Evolutionary conservation across 1,284 basidiomycete genomes (phyloP).

Genomic region (Cutaneotrichosporon arboriforme): DNA sequence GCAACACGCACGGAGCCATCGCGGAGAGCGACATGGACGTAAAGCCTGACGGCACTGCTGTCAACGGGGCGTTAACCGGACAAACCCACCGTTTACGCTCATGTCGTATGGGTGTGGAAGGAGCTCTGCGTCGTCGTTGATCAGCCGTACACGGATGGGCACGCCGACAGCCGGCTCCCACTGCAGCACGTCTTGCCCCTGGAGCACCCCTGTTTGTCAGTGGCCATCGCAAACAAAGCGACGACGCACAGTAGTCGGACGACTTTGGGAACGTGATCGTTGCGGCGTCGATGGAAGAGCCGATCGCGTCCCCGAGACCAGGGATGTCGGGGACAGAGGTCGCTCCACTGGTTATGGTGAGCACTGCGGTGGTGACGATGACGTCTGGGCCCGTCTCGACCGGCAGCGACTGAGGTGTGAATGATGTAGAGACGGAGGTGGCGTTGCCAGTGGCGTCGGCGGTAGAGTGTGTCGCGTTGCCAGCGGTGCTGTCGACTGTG

Average conservation of each 20-base stretch:
- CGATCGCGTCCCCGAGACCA: no score
- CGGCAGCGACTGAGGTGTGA: no score
- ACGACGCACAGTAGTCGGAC: slow-evolving; percentile 2
- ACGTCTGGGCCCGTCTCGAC: no score
- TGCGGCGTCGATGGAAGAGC: background rate
- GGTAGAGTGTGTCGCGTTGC: no score
- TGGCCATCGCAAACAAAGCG: background rate
- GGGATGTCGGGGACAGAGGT: no score
- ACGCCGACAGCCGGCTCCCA: slow-evolving; percentile 7
- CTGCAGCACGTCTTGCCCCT: background rate
- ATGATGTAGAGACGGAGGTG: no score
- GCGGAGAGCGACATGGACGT: background rate
- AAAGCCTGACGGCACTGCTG: background rate
- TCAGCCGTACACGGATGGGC: slow-evolving; percentile 4
- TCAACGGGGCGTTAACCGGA: background rate
- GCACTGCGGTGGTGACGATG: no score
- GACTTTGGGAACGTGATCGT: slow-evolving; percentile 1
- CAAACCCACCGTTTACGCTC: background rate
- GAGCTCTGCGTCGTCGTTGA: slow-evolving; percentile 1
- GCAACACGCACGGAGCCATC: background rate
- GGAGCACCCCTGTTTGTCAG: slow-evolving; percentile 1
- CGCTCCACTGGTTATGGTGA: no score
- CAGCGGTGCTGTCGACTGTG: no score
- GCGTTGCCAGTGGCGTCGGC: no score
- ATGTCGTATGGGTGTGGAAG: slow-evolving; percentile 4